Base-by-base conservation (phyloP, 495 filamentous ascomycete genomes). In the Cetradonia linearis region DNA sequence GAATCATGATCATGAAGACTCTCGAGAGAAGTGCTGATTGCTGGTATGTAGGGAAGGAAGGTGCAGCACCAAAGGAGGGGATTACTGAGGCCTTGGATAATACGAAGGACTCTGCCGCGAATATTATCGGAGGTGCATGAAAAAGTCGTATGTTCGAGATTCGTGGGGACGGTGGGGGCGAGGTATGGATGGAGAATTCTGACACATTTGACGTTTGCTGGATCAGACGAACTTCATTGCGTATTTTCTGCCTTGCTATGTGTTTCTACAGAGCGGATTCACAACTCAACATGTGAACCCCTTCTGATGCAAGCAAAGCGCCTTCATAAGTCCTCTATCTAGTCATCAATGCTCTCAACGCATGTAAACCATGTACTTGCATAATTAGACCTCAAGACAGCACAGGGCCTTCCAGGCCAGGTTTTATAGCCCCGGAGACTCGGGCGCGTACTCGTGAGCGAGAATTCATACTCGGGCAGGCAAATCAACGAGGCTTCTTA, bases 1-100 rank as follows among this genome's bases (percentile, higher is more conserved):
- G 16, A n/a, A 7, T 11, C 6, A 27, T 3, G 9, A 37, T 10
- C 0, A 16, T n/a, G n/a, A 2, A 2, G 20, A 16, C 0, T 11
- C 11, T 23, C 5, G 14, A 9, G 9, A 14, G 28, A 5, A 48
- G 46, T 16, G 28, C 25, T 38, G 42, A 50, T 28, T 34, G 46
- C 18, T 27, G 20, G 16, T 34, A 14, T 13, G 42, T 10, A 60
- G 58, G 58, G 1, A 60, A 30, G 14, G 58, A 60, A n/a, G 58
- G 58, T 13, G 49, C 49, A 34, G 44, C 48, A 37, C 48, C 58
- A 8, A 55, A 55, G 30, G 48, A 55, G 30, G 49, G 58, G 2
- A 44, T 60, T 48, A 25, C 23, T 9, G 49, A 53, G 30, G 58
- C 49, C 9, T 16, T 60, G 49, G 49, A 55, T 20, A 37, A 34